Conservation (phyloP, 139 green algal species). For the Diplosphaera chodatii region DNA sequence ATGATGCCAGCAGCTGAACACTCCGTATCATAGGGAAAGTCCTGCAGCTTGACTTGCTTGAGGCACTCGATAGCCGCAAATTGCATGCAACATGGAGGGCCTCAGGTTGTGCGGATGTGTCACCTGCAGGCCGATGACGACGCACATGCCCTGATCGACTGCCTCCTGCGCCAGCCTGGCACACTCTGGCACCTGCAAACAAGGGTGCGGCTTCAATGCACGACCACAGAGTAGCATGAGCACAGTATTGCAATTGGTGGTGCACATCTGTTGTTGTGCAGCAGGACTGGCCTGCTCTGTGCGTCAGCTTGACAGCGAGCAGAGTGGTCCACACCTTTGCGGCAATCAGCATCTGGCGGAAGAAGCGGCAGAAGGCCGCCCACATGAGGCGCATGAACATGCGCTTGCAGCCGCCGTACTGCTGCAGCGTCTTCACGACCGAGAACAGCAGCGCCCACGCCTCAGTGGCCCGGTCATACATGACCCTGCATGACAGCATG, state of each 20-base stretch:
- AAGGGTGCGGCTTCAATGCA: too few species aligned
- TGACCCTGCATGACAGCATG: constrained; percentile 24
- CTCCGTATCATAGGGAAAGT: too few species aligned
- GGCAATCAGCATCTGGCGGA: constrained; percentile 74
- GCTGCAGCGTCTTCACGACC: constrained; percentile 29
- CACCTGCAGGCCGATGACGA: constrained; percentile 55
- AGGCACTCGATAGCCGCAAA: too few species aligned
- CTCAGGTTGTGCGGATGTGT: not conserved
- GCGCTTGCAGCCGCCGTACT: constrained; percentile 5
- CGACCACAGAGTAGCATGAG: too few species aligned
- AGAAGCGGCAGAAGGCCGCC: constrained; percentile 63
- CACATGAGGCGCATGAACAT: constrained; percentile 42
- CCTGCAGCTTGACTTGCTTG: too few species aligned
- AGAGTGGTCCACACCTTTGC: constrained; percentile 65
- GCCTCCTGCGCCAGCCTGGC: constrained; percentile 53
- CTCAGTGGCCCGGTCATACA: constrained; percentile 59
- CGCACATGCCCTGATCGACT: constrained; percentile 52
- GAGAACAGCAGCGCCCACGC: constrained; percentile 62
- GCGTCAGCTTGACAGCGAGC: not conserved
- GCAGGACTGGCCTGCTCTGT: too few species aligned
- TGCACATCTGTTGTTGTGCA: not conserved
- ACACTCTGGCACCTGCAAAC: constrained; percentile 49
- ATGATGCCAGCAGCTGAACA: too few species aligned
- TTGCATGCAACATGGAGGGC: too few species aligned
- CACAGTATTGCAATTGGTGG: too few species aligned